These are phyloP conservation scores for Fusarium coicis DNA, from an alignment of 2,329 filamentous ascomycete genomes.

Conservation along the genomic window DNA sequence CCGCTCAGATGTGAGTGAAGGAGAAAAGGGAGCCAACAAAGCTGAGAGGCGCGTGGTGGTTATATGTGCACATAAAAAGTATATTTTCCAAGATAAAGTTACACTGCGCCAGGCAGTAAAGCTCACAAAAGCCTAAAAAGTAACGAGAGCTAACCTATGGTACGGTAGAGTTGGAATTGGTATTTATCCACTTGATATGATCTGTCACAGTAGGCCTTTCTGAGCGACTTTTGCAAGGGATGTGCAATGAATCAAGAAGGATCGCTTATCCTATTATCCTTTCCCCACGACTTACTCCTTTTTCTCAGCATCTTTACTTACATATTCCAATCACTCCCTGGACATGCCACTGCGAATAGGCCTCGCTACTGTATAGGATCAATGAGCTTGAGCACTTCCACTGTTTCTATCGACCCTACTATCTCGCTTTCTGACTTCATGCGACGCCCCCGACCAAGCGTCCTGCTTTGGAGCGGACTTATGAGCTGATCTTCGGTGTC, in stretches of 20 bases:
- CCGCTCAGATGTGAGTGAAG: not conserved
- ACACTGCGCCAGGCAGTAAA: not conserved
- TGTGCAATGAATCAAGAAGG: not conserved
- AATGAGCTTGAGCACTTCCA: not conserved
- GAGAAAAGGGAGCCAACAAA: not conserved
- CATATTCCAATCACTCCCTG: not conserved
- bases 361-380: accelerated
- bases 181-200: not conserved
- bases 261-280: not conserved
- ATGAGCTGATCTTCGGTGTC: not conserved
- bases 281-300: not conserved
- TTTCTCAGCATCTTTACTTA: not conserved
- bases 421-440: not conserved
- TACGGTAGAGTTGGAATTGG: not conserved
- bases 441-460: not conserved
- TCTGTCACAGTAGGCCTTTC: not conserved
- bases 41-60: not conserved
- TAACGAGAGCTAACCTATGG: not conserved
- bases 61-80: not conserved
- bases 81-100: not conserved
- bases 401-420: not conserved
- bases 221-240: not conserved
- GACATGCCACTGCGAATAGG: not conserved
- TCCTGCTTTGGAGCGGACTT: not conserved
- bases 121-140: not conserved